phyloP scores from a whole-genome alignment of 2,329 filamentous ascomycete genomes.

The Colletotrichum cuscutae region DNA sequence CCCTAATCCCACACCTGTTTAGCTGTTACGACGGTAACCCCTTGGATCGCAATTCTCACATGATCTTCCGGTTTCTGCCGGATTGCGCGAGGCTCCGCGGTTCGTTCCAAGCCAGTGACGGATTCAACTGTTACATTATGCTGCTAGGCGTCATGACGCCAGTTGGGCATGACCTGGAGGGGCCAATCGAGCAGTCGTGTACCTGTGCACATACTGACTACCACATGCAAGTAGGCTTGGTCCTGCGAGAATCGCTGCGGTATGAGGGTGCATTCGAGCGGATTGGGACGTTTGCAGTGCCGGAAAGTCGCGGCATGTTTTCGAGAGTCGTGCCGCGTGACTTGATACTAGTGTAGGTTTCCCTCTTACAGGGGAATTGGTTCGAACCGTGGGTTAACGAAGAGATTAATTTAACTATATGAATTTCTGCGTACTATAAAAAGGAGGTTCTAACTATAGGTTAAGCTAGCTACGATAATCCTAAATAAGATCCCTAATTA shows the following conservation, averaged over 20 bases:
- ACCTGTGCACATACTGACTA: background rate
- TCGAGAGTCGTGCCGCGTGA: too few species aligned
- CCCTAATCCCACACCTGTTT: background rate
- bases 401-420: too few species aligned
- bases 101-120: background rate
- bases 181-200: too few species aligned
- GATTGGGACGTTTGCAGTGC: background rate
- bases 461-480: too few species aligned
- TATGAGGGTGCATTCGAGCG: background rate
- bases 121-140: background rate
- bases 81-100: background rate
- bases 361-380: too few species aligned
- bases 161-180: too few species aligned
- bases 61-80: background rate
- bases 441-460: too few species aligned
- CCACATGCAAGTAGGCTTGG: background rate
- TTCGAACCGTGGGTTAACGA: too few species aligned
- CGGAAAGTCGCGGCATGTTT: background rate
- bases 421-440: too few species aligned
- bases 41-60: background rate
- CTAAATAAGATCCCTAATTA: too few species aligned
- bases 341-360: too few species aligned
- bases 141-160: background rate
- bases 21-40: background rate
- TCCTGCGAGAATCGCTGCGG: background rate